phyloP scores from a whole-genome alignment of 192 early-diverging fungal genomes.

The Entomortierella beljakovae region DNA sequence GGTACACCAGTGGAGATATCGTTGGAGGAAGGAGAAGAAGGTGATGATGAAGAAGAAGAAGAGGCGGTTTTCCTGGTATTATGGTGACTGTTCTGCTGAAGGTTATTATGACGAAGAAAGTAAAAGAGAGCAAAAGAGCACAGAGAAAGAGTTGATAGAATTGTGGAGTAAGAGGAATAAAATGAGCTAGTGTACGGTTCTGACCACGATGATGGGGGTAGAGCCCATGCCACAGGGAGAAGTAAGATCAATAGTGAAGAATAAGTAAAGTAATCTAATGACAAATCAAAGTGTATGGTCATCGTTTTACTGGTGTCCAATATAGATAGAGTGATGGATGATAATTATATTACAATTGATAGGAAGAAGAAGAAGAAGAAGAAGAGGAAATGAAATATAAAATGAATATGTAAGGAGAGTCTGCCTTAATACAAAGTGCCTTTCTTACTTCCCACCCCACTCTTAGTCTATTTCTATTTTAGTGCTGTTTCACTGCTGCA shows the following conservation, averaged over 20 bases:
- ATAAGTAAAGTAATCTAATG: conserved; percentile 6
- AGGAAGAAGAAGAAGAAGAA: too few relatives aligned
- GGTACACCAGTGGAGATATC: neutral
- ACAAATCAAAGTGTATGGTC: neutral
- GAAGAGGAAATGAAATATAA: too few relatives aligned
- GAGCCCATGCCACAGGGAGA: conserved; percentile 24
- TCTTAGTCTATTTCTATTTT: too few relatives aligned
- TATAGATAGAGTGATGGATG: neutral
- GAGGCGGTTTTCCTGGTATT: neutral
- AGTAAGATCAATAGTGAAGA: neutral
- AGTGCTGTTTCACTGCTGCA: too few relatives aligned
- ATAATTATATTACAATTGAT: neutral
- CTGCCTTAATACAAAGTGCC: too few relatives aligned
- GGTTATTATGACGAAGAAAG: neutral
- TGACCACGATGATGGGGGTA: conserved; percentile 12
- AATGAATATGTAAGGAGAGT: too few relatives aligned
- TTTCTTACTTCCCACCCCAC: too few relatives aligned
- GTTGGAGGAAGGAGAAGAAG: neutral
- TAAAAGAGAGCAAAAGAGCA: conserved; percentile 10
- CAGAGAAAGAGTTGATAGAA: neutral
- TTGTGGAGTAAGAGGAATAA: neutral
- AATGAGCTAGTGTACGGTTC: neutral
- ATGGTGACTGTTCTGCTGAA: neutral
- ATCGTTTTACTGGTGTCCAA: neutral
- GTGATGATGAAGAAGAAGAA: neutral